A percentile compares a stretch with the other conserved stretches of the same genome.
Conservation (phyloP, 345 rosid species). For the Brassica nigra region DNA sequence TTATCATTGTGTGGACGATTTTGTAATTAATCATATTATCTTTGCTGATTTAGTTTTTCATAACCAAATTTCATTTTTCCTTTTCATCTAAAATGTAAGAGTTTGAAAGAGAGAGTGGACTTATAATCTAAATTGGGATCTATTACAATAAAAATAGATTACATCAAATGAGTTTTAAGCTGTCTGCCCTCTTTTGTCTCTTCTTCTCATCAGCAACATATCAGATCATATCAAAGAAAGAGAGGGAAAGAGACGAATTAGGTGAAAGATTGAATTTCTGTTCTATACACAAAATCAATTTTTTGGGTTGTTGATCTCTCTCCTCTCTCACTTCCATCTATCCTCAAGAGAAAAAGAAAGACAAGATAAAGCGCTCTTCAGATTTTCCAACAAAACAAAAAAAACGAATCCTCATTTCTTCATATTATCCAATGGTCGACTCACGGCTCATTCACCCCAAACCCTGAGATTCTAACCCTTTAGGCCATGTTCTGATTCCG, state of each 20-base stretch:
- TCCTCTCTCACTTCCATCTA: constrained; percentile 16
- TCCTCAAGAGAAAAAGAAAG: constrained; percentile 16
- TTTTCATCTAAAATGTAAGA: neutral
- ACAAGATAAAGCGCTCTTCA: constrained; percentile 30
- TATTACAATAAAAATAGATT: constrained; percentile 9
- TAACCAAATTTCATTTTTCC: neutral
- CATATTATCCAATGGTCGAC: constrained; percentile 32
- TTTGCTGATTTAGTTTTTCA: neutral
- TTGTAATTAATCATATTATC: constrained; percentile 8
- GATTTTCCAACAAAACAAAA: constrained; percentile 12
- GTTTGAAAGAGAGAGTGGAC: neutral
- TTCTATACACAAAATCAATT: constrained; percentile 40
- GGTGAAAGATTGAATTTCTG: constrained; percentile 30
- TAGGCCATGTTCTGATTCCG: constrained; percentile 15
- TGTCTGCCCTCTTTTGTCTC: neutral
- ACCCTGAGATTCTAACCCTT: constrained; percentile 31
- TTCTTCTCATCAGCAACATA: neutral
- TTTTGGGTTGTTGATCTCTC: constrained; percentile 25
- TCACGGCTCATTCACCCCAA: constrained; percentile 8
- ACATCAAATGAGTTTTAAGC: constrained; percentile 11
- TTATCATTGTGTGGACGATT: constrained; percentile 6
- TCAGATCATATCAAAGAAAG: neutral
- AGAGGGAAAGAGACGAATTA: constrained; percentile 29
- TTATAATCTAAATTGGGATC: neutral
- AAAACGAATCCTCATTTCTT: constrained; percentile 28